A percentile compares a stretch with the other conserved stretches of the same genome.
phyloP scores from a whole-genome alignment of 805 yeast genomes.

The Nakazawaea ambrosiae region DNA sequence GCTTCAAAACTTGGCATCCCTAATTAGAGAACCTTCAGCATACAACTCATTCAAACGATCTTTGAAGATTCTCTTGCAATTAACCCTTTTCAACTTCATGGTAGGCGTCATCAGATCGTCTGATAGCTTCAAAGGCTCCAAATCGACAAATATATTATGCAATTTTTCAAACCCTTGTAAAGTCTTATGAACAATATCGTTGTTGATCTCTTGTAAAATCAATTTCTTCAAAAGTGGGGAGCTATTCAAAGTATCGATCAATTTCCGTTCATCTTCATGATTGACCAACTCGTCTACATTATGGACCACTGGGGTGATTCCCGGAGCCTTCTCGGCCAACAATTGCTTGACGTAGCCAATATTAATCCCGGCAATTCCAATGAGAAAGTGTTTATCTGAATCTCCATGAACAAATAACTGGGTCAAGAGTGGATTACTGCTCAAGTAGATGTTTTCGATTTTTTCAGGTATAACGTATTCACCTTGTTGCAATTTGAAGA shows the following conservation, averaged over 20 bases:
- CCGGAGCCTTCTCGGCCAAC: background rate
- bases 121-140: conserved; percentile 55
- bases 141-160: conserved; percentile 41
- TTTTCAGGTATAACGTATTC: conserved; percentile 73
- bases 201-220: conserved; percentile 31
- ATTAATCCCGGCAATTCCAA: conserved; percentile 59
- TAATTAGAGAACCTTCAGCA: conserved; percentile 11
- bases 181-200: conserved; percentile 24
- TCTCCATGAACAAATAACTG: conserved; percentile 64
- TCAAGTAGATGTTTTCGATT: conserved; percentile 57
- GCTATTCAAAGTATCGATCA: conserved; percentile 14
- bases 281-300: conserved; percentile 4
- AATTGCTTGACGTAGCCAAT: background rate
- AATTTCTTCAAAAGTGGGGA: conserved; percentile 19
- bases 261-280: background rate
- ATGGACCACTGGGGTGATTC: too few species aligned
- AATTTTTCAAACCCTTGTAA: conserved; percentile 60
- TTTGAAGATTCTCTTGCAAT: conserved; percentile 9
- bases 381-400: conserved; percentile 45
- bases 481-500: conserved; percentile 63
- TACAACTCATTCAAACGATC: conserved; percentile 6
- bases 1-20: background rate
- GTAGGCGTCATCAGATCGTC: conserved; percentile 67
- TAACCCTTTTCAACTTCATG: conserved; percentile 32
- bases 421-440: conserved; percentile 33